Percentiles rank a stretch among this genome's conserved stretches.
phyloP scores from a whole-genome alignment of 305 asterid species.

The Nicotiana rustica region DNA sequence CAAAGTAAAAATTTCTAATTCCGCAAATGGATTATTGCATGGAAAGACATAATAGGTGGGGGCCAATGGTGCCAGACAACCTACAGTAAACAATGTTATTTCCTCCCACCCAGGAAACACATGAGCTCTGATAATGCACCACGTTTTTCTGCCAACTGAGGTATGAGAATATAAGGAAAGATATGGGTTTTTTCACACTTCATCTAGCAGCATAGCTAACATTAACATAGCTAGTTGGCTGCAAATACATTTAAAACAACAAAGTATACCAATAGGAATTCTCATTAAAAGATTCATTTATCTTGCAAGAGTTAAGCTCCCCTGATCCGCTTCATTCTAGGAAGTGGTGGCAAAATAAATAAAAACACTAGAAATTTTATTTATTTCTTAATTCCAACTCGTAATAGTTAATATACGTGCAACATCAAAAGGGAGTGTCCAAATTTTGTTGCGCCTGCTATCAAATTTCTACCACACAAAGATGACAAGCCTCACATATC shows the following conservation, averaged over 20 bases:
- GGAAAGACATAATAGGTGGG: neutral
- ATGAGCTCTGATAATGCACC: neutral
- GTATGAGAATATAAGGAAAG: neutral
- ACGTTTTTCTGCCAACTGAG: neutral
- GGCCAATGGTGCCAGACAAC: neutral
- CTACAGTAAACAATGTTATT: neutral
- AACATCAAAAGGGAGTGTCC: neutral
- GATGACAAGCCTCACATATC: neutral
- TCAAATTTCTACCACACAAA: neutral
- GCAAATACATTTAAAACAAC: neutral
- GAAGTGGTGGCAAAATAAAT: neutral
- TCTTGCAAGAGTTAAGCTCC: neutral
- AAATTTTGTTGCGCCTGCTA: neutral
- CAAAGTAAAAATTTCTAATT: neutral
- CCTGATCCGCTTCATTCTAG: neutral
- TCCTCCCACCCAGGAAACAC: neutral
- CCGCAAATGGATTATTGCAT: neutral
- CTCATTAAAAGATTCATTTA: conserved; percentile 1
- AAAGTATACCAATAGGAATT: neutral
- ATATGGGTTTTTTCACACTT: neutral
- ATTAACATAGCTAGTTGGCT: neutral
- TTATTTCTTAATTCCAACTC: neutral
- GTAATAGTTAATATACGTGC: neutral
- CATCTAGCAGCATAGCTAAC: neutral
- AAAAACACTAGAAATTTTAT: neutral